Conservation (phyloP, 495 filamentous ascomycete species). For the Letharia lupina region DNA sequence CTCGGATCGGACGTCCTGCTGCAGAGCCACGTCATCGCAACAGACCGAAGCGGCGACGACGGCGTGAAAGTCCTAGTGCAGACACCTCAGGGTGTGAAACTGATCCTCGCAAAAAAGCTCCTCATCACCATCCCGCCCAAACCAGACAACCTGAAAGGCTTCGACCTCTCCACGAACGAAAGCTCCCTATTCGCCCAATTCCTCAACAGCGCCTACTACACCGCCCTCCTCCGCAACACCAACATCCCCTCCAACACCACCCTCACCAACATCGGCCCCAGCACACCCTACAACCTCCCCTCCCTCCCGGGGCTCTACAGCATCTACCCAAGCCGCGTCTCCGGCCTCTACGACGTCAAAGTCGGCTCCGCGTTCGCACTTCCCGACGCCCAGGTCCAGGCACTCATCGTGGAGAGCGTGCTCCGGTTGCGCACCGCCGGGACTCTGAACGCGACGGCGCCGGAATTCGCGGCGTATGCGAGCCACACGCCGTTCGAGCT, state of each 20-base stretch:
- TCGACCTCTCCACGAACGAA: conserved; percentile 35
- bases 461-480: conserved; percentile 26
- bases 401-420: conserved; percentile 17
- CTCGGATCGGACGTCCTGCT: conserved; percentile 30
- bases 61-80: conserved; percentile 28
- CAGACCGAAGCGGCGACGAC: conserved; percentile 26
- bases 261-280: conserved; percentile 27
- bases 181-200: conserved; percentile 34
- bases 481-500: conserved; percentile 31
- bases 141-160: conserved; percentile 29
- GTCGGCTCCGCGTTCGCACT: conserved; percentile 17
- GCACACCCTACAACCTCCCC: conserved; percentile 29
- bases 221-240: conserved; percentile 35
- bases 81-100: conserved; percentile 30
- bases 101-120: conserved; percentile 39
- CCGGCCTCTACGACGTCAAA: conserved; percentile 15
- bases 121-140: conserved; percentile 39
- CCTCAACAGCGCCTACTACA: conserved; percentile 37
- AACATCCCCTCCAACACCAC: conserved; percentile 30
- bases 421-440: conserved; percentile 22
- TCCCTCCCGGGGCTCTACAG: conserved; percentile 26
- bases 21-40: conserved; percentile 27
- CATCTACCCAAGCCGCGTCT: conserved; percentile 22
- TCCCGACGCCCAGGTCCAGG: conserved; percentile 21
- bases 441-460: conserved; percentile 3